Conservation (phyloP, 1,139 yeast species). For the Arxiozyma bovina region DNA sequence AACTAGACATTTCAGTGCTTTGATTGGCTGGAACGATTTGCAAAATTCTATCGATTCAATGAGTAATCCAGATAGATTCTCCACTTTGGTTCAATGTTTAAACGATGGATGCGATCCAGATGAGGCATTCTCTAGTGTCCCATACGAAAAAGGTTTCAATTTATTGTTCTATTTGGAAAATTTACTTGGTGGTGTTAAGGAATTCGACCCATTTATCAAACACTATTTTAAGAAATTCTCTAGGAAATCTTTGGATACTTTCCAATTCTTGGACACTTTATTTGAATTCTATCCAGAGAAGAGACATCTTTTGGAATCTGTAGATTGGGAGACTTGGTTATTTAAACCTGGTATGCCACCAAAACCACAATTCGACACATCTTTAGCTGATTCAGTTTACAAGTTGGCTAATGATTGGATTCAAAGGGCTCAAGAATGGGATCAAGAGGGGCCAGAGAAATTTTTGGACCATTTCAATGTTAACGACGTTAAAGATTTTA, state of each 20-base stretch:
- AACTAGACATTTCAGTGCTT: conserved; percentile 69
- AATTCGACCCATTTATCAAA: conserved; percentile 72
- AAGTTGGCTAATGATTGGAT: conserved; percentile 59
- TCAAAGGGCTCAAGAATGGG: conserved; percentile 25
- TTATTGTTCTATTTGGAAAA: conserved; percentile 66
- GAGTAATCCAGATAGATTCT: conserved; percentile 46
- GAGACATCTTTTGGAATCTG: conserved; percentile 41
- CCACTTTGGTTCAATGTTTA: conserved; percentile 62
- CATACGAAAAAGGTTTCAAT: conserved; percentile 86
- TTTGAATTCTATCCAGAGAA: conserved; percentile 44
- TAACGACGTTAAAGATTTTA: conserved; percentile 47
- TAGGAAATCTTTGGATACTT: conserved; percentile 67
- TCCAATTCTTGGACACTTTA: conserved; percentile 67
- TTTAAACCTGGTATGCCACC: conserved; percentile 82
- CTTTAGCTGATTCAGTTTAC: conserved; percentile 66
- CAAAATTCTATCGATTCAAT: conserved; percentile 55
- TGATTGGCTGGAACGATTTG: conserved; percentile 83
- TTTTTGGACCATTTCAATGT: conserved; percentile 26
- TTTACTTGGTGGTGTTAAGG: conserved; percentile 48
- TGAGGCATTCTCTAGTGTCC: conserved; percentile 79
- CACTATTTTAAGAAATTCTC: conserved; percentile 64
- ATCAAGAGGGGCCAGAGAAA: conserved; percentile 12
- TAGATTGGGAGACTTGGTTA: conserved; percentile 84
- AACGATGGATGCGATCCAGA: conserved; percentile 69
- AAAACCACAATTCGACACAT: conserved; percentile 69